A percentile compares a stretch with the other conserved stretches of the same genome.
phyloP scores from a whole-genome alignment of 257 asterid species.

The Buddleja alternifolia region DNA sequence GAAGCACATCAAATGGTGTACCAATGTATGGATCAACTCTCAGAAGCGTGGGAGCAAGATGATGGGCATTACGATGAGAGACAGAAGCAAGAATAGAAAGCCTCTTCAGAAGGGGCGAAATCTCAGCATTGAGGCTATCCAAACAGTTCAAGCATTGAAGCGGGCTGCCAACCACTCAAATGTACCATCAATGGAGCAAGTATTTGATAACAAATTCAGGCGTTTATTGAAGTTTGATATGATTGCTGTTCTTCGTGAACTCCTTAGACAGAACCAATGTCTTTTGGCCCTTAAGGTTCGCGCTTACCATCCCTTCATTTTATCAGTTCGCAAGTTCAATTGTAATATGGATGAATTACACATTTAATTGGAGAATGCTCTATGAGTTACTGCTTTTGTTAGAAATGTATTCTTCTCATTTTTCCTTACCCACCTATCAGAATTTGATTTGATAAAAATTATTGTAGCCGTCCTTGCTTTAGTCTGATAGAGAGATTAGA shows the following conservation, averaged over 20 bases:
- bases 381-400: neutral
- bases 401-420: neutral
- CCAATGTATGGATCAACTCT: constrained; percentile 8
- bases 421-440: neutral
- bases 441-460: neutral
- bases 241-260: constrained; percentile 84
- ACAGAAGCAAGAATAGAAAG: constrained; percentile 73
- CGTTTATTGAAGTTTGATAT: constrained; percentile 69
- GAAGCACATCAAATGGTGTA: constrained; percentile 11
- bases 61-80: constrained; percentile 56
- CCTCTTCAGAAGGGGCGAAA: constrained; percentile 71
- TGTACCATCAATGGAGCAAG: constrained; percentile 42
- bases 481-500: neutral
- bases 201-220: constrained; percentile 44
- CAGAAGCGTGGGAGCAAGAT: constrained; percentile 28
- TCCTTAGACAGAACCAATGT: constrained; percentile 71
- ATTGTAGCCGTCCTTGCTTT: neutral
- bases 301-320: neutral
- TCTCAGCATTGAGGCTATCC: constrained; percentile 74
- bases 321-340: neutral
- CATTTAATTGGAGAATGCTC: neutral
- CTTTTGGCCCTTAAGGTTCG: constrained; percentile 66
- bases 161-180: constrained; percentile 42
- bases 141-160: constrained; percentile 71
- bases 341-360: neutral